A percentile compares a stretch with the other conserved stretches of the same genome.
Evolutionary conservation across 768 basidiomycete genomes (phyloP).

Genomic region (Russula ochroleuca): DNA sequence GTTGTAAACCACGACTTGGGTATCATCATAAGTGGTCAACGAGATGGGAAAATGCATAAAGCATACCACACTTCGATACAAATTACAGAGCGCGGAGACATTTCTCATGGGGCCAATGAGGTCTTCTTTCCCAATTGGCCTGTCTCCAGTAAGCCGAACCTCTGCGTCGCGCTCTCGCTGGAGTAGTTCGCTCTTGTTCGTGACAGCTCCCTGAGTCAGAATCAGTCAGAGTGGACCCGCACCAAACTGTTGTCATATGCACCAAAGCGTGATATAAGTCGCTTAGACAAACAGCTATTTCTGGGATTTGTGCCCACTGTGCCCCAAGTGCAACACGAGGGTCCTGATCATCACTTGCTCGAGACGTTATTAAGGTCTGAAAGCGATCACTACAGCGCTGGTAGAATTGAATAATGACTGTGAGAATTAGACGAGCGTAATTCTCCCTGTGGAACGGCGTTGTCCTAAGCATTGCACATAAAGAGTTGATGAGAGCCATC

Average conservation of each 20-base stretch:
- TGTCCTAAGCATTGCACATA: constrained; percentile 85
- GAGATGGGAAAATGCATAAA: constrained; percentile 29
- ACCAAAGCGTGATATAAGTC: constrained; percentile 58
- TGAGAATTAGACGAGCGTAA: constrained; percentile 89
- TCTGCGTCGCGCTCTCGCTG: constrained; percentile 80
- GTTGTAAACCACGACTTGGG: constrained; percentile 79
- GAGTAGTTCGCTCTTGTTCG: constrained; percentile 53
- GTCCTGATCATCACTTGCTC: constrained; percentile 38
- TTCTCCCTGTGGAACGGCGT: constrained; percentile 95
- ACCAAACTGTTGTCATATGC: constrained; percentile 29
- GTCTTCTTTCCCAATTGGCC: constrained; percentile 53
- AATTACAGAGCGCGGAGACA: constrained; percentile 65
- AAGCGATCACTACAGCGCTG: constrained; percentile 89
- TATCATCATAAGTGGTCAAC: constrained; percentile 11
- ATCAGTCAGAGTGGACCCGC: constrained; percentile 8
- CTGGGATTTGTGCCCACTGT: constrained; percentile 81
- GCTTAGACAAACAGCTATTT: constrained; percentile 67
- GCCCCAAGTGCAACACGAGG: constrained; percentile 55
- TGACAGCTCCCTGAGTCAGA: constrained; percentile 36
- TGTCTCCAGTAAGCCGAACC: constrained; percentile 55
- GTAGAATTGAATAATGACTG: constrained; percentile 94
- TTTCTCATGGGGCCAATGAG: constrained; percentile 69
- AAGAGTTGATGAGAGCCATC: constrained; percentile 84
- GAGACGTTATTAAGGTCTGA: constrained; percentile 59
- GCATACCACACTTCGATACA: constrained; percentile 84